phyloP scores from a whole-genome alignment of 2,329 filamentous ascomycete genomes.

The Shiraia bambusicola region DNA sequence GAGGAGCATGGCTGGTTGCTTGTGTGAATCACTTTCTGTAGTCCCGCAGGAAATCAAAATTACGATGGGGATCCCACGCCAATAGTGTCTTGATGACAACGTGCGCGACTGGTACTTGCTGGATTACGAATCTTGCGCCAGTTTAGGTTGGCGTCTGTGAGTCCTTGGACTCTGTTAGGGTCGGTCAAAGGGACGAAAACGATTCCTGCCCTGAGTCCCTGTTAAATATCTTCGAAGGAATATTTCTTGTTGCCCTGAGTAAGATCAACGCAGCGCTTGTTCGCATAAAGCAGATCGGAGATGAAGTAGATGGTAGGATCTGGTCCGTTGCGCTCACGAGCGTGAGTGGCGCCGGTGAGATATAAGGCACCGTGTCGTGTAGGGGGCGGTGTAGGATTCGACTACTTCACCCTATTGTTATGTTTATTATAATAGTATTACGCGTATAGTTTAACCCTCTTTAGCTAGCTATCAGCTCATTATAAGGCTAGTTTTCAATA shows the following conservation, averaged over 20 bases:
- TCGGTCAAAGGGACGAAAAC: slow-evolving; percentile 51
- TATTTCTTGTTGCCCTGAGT: slow-evolving; percentile 56
- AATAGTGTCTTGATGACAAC: slow-evolving; percentile 21
- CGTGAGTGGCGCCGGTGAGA: slow-evolving; percentile 58
- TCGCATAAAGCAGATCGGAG: slow-evolving; percentile 58
- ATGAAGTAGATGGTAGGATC: slow-evolving; percentile 62
- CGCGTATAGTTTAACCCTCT: too few species aligned
- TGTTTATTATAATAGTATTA: too few species aligned
- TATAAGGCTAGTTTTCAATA: too few species aligned
- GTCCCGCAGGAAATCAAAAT: slow-evolving; percentile 60
- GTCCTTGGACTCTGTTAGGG: slow-evolving; percentile 41
- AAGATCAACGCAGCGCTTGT: slow-evolving; percentile 52
- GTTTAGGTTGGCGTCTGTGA: slow-evolving; percentile 31
- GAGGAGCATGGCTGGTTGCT: slow-evolving; percentile 34
- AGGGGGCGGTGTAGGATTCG: too few species aligned
- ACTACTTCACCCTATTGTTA: too few species aligned
- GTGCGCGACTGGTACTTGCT: slow-evolving; percentile 45
- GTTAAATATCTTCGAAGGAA: slow-evolving; percentile 55
- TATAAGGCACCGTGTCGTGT: too few species aligned
- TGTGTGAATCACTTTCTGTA: slow-evolving; percentile 51
- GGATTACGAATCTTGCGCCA: slow-evolving; percentile 44
- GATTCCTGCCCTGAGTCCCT: slow-evolving; percentile 55
- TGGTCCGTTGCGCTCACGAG: slow-evolving; percentile 59
- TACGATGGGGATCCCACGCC: slow-evolving; percentile 43
- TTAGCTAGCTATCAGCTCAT: too few species aligned